Conservation (phyloP, 495 filamentous ascomycete species). For the Penicillium waksmanii region DNA sequence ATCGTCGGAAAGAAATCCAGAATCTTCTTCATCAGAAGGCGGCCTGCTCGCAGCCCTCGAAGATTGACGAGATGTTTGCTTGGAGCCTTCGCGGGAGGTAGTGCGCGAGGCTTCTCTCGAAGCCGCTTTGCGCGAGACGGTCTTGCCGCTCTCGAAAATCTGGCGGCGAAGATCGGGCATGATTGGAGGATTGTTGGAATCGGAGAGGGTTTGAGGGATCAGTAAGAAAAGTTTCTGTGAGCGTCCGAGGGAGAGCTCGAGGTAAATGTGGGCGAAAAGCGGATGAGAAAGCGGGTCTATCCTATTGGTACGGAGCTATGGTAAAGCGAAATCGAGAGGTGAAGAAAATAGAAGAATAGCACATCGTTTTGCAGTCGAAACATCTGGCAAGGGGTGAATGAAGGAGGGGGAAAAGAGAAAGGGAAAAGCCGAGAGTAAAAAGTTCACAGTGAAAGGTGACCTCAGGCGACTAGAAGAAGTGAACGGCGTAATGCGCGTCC, state of each 20-base stretch:
- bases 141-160: conserved; percentile 84
- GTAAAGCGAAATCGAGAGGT: conserved; percentile 21
- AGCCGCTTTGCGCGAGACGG: conserved; percentile 85
- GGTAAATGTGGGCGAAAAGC: conserved; percentile 3
- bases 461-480: background rate
- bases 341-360: conserved; percentile 28
- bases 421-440: conserved; percentile 2
- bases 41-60: conserved; percentile 60
- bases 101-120: conserved; percentile 69
- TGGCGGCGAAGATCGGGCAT: conserved; percentile 72
- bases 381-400: conserved; percentile 15
- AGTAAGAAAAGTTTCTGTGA: background rate
- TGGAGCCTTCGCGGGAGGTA: conserved; percentile 65
- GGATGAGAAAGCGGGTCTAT: conserved; percentile 18
- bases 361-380: conserved; percentile 34
- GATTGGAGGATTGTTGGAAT: conserved; percentile 23
- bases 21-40: conserved; percentile 79
- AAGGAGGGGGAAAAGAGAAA: conserved; percentile 9
- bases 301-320: conserved; percentile 36
- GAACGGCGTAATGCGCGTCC: conserved; percentile 3
- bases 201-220: background rate
- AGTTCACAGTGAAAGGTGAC: background rate
- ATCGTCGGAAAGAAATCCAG: conserved; percentile 64
- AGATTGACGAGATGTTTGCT: conserved; percentile 62
- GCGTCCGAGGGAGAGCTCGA: background rate